Evolutionary conservation across 1,139 yeast species (phyloP).

Genomic region (Diutina catenulata): DNA sequence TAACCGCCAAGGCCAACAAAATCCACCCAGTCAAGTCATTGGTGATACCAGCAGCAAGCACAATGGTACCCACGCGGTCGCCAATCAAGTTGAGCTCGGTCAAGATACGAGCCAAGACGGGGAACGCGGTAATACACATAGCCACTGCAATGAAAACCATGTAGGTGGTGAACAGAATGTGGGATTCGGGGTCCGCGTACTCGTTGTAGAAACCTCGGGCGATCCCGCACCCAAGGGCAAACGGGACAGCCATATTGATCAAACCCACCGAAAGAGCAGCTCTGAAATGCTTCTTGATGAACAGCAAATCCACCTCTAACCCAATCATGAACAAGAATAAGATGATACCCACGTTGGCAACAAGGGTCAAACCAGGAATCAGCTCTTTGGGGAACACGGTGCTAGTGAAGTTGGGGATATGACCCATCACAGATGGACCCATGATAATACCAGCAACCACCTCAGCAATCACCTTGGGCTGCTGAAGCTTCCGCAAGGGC

Average conservation of each 20-base stretch:
- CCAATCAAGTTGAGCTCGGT: conserved; percentile 60
- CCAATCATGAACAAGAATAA: conserved; percentile 67
- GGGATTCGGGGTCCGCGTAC: conserved; percentile 24
- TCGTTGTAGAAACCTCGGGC: conserved; percentile 54
- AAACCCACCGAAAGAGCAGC: conserved; percentile 60
- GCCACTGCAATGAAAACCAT: conserved; percentile 75
- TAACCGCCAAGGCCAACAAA: conserved; percentile 59
- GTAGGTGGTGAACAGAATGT: conserved; percentile 53
- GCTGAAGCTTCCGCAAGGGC: conserved; percentile 48
- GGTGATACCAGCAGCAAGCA: conserved; percentile 68
- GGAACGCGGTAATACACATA: conserved; percentile 73
- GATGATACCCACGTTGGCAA: conserved; percentile 65
- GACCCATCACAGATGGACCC: conserved; percentile 64
- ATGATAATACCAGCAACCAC: conserved; percentile 62
- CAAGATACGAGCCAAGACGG: conserved; percentile 67
- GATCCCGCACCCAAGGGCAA: conserved; percentile 64
- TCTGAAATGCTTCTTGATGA: conserved; percentile 44
- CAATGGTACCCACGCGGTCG: conserved; percentile 69
- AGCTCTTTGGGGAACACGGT: conserved; percentile 54
- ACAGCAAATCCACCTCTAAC: conserved; percentile 59
- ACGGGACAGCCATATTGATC: conserved; percentile 62
- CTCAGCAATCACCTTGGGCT: conserved; percentile 72
- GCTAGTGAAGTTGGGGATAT: conserved; percentile 50
- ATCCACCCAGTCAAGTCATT: conserved; percentile 82
- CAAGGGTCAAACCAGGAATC: conserved; percentile 49